Conservation (phyloP, 2,329 filamentous ascomycete species). For the Harringtonia aguacate region DNA sequence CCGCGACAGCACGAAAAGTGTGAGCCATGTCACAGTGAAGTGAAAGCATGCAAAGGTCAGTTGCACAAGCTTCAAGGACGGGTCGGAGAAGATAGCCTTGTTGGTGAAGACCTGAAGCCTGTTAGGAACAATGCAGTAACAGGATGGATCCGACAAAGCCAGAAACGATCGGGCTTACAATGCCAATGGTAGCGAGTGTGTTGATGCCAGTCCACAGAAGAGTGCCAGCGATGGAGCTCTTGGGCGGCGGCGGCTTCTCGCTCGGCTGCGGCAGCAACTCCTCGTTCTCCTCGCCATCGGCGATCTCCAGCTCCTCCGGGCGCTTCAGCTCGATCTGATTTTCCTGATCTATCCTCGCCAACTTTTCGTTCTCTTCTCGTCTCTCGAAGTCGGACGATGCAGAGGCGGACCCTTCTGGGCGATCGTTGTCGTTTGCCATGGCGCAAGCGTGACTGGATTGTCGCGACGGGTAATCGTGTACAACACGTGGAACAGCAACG, state of each 20-base stretch:
- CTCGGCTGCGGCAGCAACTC: slow-evolving; percentile 24
- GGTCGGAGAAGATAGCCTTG: slow-evolving; percentile 58
- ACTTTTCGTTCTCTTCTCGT: slow-evolving; percentile 20
- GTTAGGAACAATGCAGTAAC: not conserved
- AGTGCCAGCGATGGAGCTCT: slow-evolving; percentile 24
- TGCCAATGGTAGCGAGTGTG: slow-evolving; percentile 51
- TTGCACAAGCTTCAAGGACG: slow-evolving; percentile 49
- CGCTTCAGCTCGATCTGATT: slow-evolving; percentile 18
- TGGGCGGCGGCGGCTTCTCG: slow-evolving; percentile 23
- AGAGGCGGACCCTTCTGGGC: slow-evolving; percentile 18
- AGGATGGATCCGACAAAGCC: not conserved
- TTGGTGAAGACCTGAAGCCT: slow-evolving; percentile 52
- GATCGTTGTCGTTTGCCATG: slow-evolving; percentile 16
- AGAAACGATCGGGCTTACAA: slow-evolving; percentile 33
- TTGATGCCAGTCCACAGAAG: slow-evolving; percentile 50
- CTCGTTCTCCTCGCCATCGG: slow-evolving; percentile 28
- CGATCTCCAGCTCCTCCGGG: slow-evolving; percentile 25
- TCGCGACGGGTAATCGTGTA: no score
- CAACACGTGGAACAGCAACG: not conserved
- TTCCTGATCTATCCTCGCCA: slow-evolving; percentile 18
- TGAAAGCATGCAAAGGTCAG: slow-evolving; percentile 59
- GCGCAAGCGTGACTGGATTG: no score
- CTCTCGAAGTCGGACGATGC: slow-evolving; percentile 23
- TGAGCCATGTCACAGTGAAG: slow-evolving; percentile 54
- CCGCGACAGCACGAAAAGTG: slow-evolving; percentile 50